These are phyloP conservation scores for Cruciata laevipes DNA, from an alignment of 257 asterid genomes.

Conservation along the genomic window DNA sequence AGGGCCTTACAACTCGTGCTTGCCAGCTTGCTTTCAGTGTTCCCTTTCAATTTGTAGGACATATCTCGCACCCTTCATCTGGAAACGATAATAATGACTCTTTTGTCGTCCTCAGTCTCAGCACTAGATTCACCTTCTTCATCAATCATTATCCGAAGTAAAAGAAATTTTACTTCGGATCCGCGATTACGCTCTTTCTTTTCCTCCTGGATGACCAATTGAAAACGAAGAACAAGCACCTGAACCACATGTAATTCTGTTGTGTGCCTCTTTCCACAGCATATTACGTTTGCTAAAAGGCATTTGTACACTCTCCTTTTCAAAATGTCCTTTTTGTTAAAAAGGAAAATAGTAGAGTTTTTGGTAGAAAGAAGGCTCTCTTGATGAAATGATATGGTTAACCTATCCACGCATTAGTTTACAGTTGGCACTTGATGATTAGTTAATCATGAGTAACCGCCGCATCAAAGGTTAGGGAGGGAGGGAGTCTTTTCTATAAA, in stretches of 20 bases:
- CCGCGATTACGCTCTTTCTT: not conserved
- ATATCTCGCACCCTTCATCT: constrained; percentile 6
- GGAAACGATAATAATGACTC: constrained; percentile 5
- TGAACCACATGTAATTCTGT: not conserved
- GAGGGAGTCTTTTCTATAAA: no score
- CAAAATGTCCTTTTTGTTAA: no score
- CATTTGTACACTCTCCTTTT: not conserved
- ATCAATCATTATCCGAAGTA: not conserved
- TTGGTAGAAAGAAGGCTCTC: no score
- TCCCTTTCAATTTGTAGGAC: constrained; percentile 9
- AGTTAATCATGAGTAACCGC: no score
- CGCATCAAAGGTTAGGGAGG: no score
- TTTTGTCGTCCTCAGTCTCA: not conserved
- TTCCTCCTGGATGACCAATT: not conserved
- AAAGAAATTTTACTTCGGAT: not conserved
- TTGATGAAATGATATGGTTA: no score
- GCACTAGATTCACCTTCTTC: not conserved
- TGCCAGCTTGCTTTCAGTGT: constrained; percentile 35
- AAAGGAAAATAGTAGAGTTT: no score
- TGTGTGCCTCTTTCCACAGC: not conserved
- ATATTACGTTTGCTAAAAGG: not conserved
- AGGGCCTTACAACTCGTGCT: constrained; percentile 40
- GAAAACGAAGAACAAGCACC: not conserved
- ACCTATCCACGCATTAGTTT: no score
- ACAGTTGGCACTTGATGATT: no score